Evolutionary conservation across 2,329 filamentous ascomycete genomes (phyloP).

Genomic region (Fusarium torreyae): DNA sequence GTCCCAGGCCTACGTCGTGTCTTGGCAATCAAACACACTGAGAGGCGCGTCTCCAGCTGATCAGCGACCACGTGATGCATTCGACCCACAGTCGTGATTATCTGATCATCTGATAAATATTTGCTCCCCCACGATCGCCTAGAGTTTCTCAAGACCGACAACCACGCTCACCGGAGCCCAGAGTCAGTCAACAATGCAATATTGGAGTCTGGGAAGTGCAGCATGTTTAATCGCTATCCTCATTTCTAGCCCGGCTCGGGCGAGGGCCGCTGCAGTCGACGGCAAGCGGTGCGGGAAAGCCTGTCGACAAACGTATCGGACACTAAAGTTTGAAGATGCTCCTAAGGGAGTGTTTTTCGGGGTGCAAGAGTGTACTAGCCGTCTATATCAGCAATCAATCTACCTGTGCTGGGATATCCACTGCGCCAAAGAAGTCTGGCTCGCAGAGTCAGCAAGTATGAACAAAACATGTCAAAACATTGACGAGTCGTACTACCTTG

Average conservation of each 20-base stretch:
- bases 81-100: constrained; percentile 20
- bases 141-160: neutral
- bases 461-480: constrained; percentile 11
- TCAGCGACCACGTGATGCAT: constrained; percentile 7
- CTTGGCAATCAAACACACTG: neutral
- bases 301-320: constrained; percentile 28
- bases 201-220: accelerated
- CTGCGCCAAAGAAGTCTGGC: neutral
- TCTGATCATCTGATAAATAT: constrained; percentile 32
- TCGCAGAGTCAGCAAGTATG: neutral
- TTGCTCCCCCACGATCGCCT: neutral
- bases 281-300: constrained; percentile 8
- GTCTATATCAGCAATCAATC: constrained; percentile 6
- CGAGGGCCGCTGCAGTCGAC: neutral
- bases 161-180: neutral
- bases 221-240: accelerated
- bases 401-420: constrained; percentile 21
- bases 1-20: too few species aligned
- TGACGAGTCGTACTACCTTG: neutral
- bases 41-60: too few species aligned
- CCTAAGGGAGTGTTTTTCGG: constrained; percentile 15
- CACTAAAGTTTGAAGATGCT: constrained; percentile 18
- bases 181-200: neutral
- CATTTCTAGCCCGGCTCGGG: accelerated
- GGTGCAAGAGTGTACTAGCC: constrained; percentile 12